Percentiles rank a stretch among this genome's conserved stretches.
These are phyloP conservation scores for Delitschia confertaspora DNA, from an alignment of 495 filamentous ascomycete genomes.

Conservation along the genomic window DNA sequence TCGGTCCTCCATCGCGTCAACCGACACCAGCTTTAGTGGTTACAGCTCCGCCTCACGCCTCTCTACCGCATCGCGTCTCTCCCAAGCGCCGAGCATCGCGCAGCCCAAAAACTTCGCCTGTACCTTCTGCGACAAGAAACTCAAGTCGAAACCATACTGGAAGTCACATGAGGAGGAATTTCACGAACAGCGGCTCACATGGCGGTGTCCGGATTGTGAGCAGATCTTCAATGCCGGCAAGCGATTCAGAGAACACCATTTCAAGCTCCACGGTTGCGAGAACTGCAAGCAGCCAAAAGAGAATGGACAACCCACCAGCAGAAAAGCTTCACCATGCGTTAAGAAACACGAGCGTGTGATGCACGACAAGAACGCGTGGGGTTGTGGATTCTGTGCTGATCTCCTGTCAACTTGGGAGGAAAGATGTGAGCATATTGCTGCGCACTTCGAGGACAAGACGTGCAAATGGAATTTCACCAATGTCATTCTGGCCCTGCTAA, in stretches of 20 bases:
- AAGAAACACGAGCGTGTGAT: conserved; percentile 24
- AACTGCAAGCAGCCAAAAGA: conserved; percentile 26
- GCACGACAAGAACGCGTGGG: conserved; percentile 29
- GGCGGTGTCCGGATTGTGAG: conserved; percentile 29
- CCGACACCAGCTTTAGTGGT: conserved; percentile 18
- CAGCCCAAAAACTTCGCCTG: conserved; percentile 27
- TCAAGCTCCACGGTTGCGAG: conserved; percentile 25
- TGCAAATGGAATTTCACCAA: conserved; percentile 30
- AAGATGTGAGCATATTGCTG: conserved; percentile 27
- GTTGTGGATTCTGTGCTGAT: conserved; percentile 27
- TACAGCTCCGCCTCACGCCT: conserved; percentile 20
- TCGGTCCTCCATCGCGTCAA: conserved; percentile 22
- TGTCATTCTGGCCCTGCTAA: conserved; percentile 25
- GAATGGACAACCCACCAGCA: conserved; percentile 16
- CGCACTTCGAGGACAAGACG: conserved; percentile 27
- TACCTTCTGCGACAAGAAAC: conserved; percentile 27
- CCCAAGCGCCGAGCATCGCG: conserved; percentile 18
- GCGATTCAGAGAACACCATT: conserved; percentile 28
- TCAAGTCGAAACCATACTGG: conserved; percentile 30
- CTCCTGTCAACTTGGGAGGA: conserved; percentile 27
- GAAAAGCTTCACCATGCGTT: conserved; percentile 27
- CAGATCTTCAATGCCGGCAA: conserved; percentile 27
- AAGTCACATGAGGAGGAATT: conserved; percentile 30
- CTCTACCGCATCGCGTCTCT: conserved; percentile 24
- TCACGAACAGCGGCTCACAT: conserved; percentile 26